Percentiles rank a stretch among this genome's conserved stretches.
Evolutionary conservation across 768 basidiomycete genomes (phyloP).

Genomic region (Lactarius indigo): DNA sequence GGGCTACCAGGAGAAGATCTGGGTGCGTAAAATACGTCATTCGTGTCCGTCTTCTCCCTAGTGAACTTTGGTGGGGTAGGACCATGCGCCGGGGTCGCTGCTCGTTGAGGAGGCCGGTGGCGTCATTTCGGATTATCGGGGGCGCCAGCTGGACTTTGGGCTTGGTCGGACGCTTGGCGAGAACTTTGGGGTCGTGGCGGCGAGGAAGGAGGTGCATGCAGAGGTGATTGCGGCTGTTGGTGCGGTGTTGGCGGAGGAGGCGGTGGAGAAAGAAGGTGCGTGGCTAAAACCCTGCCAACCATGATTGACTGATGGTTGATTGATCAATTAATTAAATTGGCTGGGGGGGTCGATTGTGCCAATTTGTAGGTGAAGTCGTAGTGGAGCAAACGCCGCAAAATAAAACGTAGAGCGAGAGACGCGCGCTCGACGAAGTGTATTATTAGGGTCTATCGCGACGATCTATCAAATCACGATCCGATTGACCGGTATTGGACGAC

Average conservation of each 20-base stretch:
- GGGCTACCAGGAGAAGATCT: constrained; percentile 93
- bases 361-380: neutral
- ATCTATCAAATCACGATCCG: no score
- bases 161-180: constrained; percentile 79
- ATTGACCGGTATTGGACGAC: no score
- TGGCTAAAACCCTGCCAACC: neutral
- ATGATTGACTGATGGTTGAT: neutral
- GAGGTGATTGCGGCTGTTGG: constrained; percentile 73
- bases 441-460: no score
- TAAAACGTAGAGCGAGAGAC: neutral
- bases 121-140: constrained; percentile 79
- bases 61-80: constrained; percentile 49
- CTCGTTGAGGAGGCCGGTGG: constrained; percentile 90
- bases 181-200: constrained; percentile 87
- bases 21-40: constrained; percentile 63
- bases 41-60: no score
- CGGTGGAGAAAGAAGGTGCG: neutral
- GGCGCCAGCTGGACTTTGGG: constrained; percentile 77
- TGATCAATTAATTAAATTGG: neutral
- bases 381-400: neutral
- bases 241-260: constrained; percentile 38
- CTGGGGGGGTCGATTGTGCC: neutral
- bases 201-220: constrained; percentile 65
- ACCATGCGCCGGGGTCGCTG: constrained; percentile 85
- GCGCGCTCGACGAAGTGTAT: neutral